phyloP scores from a whole-genome alignment of 176 grass and related monocot species.

The Carex myosuroides region DNA sequence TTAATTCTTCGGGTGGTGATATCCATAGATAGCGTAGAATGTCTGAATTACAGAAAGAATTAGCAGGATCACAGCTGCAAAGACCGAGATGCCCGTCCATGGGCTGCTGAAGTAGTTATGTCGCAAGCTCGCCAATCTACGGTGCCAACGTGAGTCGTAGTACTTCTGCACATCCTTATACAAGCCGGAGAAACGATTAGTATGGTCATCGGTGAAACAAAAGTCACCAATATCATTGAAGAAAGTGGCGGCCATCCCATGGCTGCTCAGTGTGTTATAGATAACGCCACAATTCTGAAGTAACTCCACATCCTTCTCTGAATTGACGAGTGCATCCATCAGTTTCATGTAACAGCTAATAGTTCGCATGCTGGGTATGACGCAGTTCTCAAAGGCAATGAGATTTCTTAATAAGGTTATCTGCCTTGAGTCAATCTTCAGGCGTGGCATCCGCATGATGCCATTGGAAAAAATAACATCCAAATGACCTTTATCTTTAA shows the following conservation, averaged over 20 bases:
- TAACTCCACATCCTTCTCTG: too few species aligned
- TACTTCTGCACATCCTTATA: not conserved
- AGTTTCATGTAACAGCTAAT: not conserved
- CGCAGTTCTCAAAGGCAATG: not conserved
- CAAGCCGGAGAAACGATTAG: not conserved
- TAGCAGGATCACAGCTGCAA: not conserved
- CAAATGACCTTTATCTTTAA: not conserved
- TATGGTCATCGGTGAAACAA: not conserved
- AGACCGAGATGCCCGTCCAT: not conserved
- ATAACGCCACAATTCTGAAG: too few species aligned
- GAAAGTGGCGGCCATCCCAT: too few species aligned
- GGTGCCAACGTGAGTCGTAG: not conserved
- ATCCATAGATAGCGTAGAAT: too few species aligned
- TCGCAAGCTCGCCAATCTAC: not conserved
- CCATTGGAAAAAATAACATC: not conserved
- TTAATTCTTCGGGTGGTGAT: rapidly evolving
- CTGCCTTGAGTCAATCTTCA: not conserved
- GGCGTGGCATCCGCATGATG: not conserved
- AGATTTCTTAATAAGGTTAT: not conserved
- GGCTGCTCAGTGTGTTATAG: too few species aligned
- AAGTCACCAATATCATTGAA: too few species aligned
- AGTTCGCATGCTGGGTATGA: not conserved
- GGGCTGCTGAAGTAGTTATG: not conserved
- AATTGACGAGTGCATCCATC: not conserved
- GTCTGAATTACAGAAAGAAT: not conserved